These are phyloP conservation scores for Vigna angularis DNA, from an alignment of 306 rosid genomes.

Conservation along the genomic window DNA sequence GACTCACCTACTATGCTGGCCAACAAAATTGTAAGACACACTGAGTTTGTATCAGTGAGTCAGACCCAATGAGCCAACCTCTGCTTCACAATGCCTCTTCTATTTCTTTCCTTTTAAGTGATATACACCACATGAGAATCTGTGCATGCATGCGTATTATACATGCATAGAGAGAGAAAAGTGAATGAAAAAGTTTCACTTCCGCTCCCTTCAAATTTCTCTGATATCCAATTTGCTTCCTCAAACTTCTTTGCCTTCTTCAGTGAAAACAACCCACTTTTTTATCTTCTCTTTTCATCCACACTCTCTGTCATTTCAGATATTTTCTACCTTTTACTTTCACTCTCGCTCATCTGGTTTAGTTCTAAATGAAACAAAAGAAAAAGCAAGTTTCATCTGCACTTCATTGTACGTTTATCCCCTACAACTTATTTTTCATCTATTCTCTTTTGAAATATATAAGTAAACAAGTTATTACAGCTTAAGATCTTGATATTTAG, in stretches of 20 bases:
- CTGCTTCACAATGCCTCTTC: slow-evolving; percentile 34
- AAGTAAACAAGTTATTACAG: neutral
- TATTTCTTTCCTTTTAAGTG: slow-evolving; percentile 43
- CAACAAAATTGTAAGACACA: slow-evolving; percentile 24
- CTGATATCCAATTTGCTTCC: slow-evolving; percentile 39
- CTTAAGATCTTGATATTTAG: neutral
- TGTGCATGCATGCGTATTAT: neutral
- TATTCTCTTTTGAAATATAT: neutral
- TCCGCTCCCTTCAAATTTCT: slow-evolving; percentile 29
- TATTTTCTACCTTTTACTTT: slow-evolving; percentile 2
- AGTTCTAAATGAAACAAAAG: slow-evolving; percentile 22
- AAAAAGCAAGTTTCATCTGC: neutral
- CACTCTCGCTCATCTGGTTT: slow-evolving; percentile 18
- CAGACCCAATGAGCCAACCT: slow-evolving; percentile 28
- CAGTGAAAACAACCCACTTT: slow-evolving; percentile 38
- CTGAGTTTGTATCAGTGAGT: slow-evolving; percentile 26
- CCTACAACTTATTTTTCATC: neutral
- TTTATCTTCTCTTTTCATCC: neutral
- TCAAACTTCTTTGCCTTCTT: slow-evolving; percentile 32
- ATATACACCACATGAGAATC: slow-evolving; percentile 44
- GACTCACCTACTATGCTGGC: neutral
- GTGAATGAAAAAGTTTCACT: slow-evolving; percentile 6
- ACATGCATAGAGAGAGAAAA: neutral
- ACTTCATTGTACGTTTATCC: neutral
- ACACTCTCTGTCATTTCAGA: slow-evolving; percentile 8